Conservation (phyloP, 495 filamentous ascomycete genomes). For the Talaromyces proteolyticus region DNA sequence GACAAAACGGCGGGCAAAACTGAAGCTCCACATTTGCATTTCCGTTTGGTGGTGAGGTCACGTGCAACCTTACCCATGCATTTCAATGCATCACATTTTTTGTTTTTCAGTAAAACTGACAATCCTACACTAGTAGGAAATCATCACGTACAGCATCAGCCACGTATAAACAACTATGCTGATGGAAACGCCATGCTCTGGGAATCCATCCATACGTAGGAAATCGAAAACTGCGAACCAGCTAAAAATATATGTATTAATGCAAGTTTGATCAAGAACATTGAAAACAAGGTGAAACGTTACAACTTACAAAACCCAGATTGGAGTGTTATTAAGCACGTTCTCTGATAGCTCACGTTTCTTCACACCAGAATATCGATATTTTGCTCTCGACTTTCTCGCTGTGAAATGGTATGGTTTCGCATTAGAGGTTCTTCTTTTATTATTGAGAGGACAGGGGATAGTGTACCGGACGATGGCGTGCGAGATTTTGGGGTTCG, state of each 20-base stretch:
- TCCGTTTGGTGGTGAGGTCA: neutral
- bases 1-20: no score
- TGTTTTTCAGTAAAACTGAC: no score
- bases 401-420: no score
- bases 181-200: neutral
- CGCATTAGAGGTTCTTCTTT: no score
- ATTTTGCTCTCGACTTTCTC: no score
- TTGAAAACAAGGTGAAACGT: neutral
- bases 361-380: no score
- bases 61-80: no score
- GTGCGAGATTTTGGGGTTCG: neutral
- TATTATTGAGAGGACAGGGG: neutral
- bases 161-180: neutral
- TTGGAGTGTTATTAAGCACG: neutral
- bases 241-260: neutral
- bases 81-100: no score
- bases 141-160: neutral
- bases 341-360: neutral
- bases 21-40: neutral
- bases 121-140: no score
- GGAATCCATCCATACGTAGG: neutral
- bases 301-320: neutral
- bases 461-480: neutral
- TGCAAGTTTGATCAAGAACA: no score
- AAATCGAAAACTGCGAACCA: neutral